A percentile compares a stretch with the other conserved stretches of the same genome.
Evolutionary conservation across 2,329 filamentous ascomycete species (phyloP).

Genomic region (Aspergillus ruber): DNA sequence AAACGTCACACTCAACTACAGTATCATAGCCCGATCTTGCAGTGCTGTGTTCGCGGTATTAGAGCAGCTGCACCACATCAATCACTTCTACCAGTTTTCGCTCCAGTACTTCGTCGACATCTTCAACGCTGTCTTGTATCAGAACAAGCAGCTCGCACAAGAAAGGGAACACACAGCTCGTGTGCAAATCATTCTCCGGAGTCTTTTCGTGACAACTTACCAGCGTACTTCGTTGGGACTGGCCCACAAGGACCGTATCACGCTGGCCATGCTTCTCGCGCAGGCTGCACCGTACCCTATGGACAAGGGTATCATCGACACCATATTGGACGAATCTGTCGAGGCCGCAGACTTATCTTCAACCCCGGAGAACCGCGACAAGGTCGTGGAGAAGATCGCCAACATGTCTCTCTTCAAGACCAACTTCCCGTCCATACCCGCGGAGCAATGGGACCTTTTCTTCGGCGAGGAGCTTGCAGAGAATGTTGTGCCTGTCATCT

Average conservation of each 20-base stretch:
- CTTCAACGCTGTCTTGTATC: constrained; percentile 83
- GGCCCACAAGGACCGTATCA: constrained; percentile 89
- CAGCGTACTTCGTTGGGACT: constrained; percentile 89
- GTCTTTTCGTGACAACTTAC: constrained; percentile 86
- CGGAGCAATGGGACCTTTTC: constrained; percentile 72
- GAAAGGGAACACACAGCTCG: constrained; percentile 71
- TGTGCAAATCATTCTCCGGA: constrained; percentile 81
- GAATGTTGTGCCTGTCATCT: constrained; percentile 69
- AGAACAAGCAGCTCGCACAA: constrained; percentile 65
- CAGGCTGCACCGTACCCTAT: constrained; percentile 95
- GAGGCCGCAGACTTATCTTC: constrained; percentile 74
- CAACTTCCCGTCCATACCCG: constrained; percentile 56
- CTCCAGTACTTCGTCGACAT: constrained; percentile 97
- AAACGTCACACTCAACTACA: constrained; percentile 89
- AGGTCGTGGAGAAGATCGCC: constrained; percentile 61
- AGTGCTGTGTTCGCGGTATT: constrained; percentile 95
- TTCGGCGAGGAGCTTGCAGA: constrained; percentile 80
- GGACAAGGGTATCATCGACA: constrained; percentile 83
- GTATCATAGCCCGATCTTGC: constrained; percentile 86
- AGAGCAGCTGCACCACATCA: constrained; percentile 94
- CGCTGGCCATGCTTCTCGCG: constrained; percentile 86
- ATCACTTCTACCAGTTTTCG: constrained; percentile 99
- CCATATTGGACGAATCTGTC: constrained; percentile 71
- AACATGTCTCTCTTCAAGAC: constrained; percentile 69
- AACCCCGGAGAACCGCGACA: constrained; percentile 56